Evolutionary conservation across 2,329 filamentous ascomycete species (phyloP).

Genomic region (Hypocreales sp.): DNA sequence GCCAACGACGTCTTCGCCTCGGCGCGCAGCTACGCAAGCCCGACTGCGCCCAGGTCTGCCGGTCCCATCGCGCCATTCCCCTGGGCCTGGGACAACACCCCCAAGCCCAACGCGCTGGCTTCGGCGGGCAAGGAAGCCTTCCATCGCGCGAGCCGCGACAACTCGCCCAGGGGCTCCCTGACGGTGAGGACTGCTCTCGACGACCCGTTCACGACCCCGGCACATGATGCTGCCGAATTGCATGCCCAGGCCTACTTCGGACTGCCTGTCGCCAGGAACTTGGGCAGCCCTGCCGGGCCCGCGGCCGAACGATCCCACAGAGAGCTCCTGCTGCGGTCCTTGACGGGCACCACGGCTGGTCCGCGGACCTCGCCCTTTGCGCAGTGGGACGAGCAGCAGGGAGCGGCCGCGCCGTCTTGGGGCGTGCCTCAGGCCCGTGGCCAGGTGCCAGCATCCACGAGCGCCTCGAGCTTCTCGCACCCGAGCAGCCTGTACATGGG

Average conservation of each 20-base stretch:
- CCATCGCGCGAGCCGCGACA: slow-evolving; percentile 9
- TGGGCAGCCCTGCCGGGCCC: slow-evolving; percentile 1
- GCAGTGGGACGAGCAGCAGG: slow-evolving; percentile 13
- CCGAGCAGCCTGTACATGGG: slow-evolving; percentile 34
- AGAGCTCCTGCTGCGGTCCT: slow-evolving; percentile 19
- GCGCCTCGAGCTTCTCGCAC: slow-evolving; percentile 26
- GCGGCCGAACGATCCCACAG: slow-evolving; percentile 15
- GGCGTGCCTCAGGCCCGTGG: slow-evolving; percentile 4
- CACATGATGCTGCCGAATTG: slow-evolving; percentile 4
- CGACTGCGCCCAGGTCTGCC: slow-evolving; percentile 11
- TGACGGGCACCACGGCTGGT: slow-evolving; percentile 10
- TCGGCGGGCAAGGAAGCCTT: slow-evolving; percentile 12
- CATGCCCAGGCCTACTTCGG: slow-evolving; percentile 1
- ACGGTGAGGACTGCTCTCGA: slow-evolving; percentile 8
- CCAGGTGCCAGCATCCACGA: slow-evolving; percentile 11
- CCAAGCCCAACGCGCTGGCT: slow-evolving; percentile 11
- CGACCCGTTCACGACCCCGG: slow-evolving; percentile 16
- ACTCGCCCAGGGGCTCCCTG: slow-evolving; percentile 8
- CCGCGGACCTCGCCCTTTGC: slow-evolving; percentile 16
- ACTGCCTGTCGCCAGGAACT: slow-evolving; percentile 2
- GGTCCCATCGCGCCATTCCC: slow-evolving; percentile 25
- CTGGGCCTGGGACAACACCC: slow-evolving; percentile 32
- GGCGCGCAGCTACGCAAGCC: slow-evolving; percentile 16
- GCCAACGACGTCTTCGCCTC: slow-evolving; percentile 34
- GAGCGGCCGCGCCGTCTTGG: slow-evolving; percentile 8